These are phyloP conservation scores for Moesziomyces antarcticus DNA, from an alignment of 1,284 basidiomycete species.

Conservation along the genomic window DNA sequence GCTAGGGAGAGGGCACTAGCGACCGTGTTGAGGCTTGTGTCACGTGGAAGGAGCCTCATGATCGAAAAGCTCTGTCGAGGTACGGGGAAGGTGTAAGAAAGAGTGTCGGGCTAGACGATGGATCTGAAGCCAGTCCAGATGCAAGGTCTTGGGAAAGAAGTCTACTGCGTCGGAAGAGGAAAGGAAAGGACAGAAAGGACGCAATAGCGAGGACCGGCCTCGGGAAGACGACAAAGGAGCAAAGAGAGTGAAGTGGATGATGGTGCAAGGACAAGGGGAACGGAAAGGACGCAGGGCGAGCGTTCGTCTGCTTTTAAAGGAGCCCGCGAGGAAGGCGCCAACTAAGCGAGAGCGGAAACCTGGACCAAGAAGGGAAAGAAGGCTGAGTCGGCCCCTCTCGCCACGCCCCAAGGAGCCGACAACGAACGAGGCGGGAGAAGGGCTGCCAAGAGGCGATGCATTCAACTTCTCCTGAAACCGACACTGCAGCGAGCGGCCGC, in stretches of 20 bases:
- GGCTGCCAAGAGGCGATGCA: background rate
- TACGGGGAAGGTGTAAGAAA: constrained; percentile 1
- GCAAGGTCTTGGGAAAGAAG: constrained; percentile 7
- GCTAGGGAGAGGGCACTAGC: constrained; percentile 61
- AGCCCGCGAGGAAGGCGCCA: background rate
- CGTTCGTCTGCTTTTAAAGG: background rate
- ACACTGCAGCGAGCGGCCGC: background rate
- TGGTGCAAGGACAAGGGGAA: constrained; percentile 11
- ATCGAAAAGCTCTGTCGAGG: background rate
- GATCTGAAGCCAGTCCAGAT: constrained; percentile 29
- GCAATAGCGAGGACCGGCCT: constrained; percentile 42
- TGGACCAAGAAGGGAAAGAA: background rate
- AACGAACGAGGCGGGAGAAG: background rate
- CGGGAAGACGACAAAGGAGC: constrained; percentile 2
- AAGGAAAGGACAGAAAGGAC: constrained; percentile 23
- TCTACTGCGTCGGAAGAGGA: constrained; percentile 18
- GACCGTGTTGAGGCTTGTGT: constrained; percentile 44
- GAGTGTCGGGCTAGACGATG: constrained; percentile 12
- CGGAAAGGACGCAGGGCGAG: background rate
- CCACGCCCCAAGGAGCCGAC: background rate
- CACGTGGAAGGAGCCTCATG: constrained; percentile 48
- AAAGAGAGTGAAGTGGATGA: constrained; percentile 7
- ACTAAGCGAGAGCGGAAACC: background rate
- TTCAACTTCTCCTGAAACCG: background rate
- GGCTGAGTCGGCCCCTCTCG: no score